phyloP scores from a whole-genome alignment of 202 grass and related monocot genomes.

The Zizania palustris region DNA sequence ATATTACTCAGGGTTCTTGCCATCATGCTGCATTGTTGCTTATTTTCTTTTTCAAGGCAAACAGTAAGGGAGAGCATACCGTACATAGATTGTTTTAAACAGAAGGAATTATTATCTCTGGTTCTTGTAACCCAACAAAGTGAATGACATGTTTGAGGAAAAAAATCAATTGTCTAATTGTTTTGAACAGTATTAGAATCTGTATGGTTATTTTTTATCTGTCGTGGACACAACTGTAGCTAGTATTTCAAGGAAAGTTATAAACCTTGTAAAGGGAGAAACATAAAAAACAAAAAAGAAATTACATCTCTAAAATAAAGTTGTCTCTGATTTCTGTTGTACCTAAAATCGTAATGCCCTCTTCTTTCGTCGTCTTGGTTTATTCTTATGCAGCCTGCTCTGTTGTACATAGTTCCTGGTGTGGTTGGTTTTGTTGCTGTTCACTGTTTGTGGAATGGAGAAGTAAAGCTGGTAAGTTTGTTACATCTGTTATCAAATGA shows the following conservation, averaged over 20 bases:
- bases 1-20: slow-evolving; percentile 4
- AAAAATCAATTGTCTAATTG: no score
- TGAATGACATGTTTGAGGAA: neutral
- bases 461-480: slow-evolving; percentile 67
- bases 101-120: neutral
- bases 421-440: slow-evolving; percentile 76
- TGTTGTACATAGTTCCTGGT: slow-evolving; percentile 86
- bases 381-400: slow-evolving; percentile 64
- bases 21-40: neutral
- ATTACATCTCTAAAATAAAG: neutral
- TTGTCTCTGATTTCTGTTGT: no score
- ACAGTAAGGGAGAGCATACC: neutral
- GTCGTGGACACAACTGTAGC: neutral
- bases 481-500: neutral
- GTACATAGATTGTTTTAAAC: neutral
- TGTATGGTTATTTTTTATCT: neutral
- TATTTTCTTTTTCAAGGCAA: neutral
- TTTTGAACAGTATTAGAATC: no score
- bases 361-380: neutral
- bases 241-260: neutral
- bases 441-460: slow-evolving; percentile 72
- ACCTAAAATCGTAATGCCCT: neutral
- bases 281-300: neutral
- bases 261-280: neutral
- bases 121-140: no score